Conservation (phyloP, 768 basidiomycete species). For the Leccinum barrowsii region DNA sequence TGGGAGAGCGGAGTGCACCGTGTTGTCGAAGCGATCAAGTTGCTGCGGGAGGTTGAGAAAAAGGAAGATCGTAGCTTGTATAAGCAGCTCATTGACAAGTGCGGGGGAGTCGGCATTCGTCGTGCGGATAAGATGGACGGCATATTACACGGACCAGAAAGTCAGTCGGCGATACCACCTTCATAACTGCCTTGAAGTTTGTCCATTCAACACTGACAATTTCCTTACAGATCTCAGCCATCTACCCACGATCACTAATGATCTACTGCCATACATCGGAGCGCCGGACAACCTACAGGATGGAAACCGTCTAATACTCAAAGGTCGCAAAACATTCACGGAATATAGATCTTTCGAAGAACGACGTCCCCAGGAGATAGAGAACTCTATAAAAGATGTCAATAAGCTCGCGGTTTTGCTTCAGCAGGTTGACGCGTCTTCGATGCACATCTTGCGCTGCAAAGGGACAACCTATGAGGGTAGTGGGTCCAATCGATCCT, state of each 20-base stretch:
- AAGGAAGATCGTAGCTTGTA: background rate
- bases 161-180: background rate
- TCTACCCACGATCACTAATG: background rate
- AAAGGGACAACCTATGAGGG: background rate
- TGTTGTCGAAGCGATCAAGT: background rate
- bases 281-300: background rate
- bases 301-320: background rate
- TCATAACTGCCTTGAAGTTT: background rate
- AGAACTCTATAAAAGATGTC: background rate
- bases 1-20: background rate
- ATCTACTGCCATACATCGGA: background rate
- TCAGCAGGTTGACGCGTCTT: background rate
- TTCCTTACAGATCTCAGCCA: background rate
- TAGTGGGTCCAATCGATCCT: background rate
- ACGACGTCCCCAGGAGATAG: background rate
- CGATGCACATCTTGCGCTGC: background rate
- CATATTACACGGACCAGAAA: background rate
- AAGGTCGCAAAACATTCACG: background rate
- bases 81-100: background rate
- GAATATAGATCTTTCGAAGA: background rate
- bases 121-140: background rate
- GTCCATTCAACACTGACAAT: background rate
- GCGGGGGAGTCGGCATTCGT: background rate
- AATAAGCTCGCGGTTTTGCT: background rate
- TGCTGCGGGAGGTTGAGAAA: background rate